Percentiles rank a stretch among this genome's conserved stretches.
Conservation (phyloP, 1,139 yeast species). For the Meyerozyma guilliermondii region DNA sequence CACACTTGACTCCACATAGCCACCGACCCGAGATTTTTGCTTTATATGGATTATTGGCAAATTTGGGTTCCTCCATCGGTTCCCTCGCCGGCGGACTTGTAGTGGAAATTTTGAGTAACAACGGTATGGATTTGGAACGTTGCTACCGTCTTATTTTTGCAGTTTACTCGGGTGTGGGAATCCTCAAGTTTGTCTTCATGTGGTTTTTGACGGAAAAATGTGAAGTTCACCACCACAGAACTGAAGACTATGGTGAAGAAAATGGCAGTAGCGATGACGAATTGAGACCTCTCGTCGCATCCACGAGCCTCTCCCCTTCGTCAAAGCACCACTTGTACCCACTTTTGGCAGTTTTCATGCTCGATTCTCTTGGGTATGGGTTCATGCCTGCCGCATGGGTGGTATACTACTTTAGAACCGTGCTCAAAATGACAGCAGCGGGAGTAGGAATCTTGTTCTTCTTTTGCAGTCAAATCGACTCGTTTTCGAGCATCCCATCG, state of each 20-base stretch:
- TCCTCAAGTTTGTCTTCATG: conserved; percentile 50
- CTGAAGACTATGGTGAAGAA: background rate
- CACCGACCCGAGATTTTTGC: conserved; percentile 76
- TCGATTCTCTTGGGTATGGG: conserved; percentile 85
- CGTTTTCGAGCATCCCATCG: conserved; percentile 64
- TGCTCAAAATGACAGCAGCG: conserved; percentile 37
- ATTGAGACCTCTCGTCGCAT: conserved; percentile 4
- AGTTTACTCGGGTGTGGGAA: conserved; percentile 53
- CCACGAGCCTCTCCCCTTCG: conserved; percentile 24
- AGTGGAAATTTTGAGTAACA: conserved; percentile 38
- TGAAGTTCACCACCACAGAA: conserved; percentile 29
- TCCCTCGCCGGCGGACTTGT: conserved; percentile 59
- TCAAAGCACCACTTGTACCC: conserved; percentile 33
- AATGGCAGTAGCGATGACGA: conserved; percentile 6
- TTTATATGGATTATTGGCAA: conserved; percentile 59
- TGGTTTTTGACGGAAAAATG: conserved; percentile 49
- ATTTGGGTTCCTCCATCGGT: conserved; percentile 75
- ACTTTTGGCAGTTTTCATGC: conserved; percentile 50
- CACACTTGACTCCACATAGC: conserved; percentile 66
- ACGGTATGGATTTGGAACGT: conserved; percentile 25
- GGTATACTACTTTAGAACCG: conserved; percentile 62
- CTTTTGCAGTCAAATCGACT: conserved; percentile 51
- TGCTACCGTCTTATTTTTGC: conserved; percentile 59
- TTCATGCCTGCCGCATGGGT: conserved; percentile 88
- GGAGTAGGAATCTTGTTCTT: conserved; percentile 53